These are phyloP conservation scores for Rostrohypoxylon terebratum DNA, from an alignment of 495 filamentous ascomycete genomes.

Conservation along the genomic window DNA sequence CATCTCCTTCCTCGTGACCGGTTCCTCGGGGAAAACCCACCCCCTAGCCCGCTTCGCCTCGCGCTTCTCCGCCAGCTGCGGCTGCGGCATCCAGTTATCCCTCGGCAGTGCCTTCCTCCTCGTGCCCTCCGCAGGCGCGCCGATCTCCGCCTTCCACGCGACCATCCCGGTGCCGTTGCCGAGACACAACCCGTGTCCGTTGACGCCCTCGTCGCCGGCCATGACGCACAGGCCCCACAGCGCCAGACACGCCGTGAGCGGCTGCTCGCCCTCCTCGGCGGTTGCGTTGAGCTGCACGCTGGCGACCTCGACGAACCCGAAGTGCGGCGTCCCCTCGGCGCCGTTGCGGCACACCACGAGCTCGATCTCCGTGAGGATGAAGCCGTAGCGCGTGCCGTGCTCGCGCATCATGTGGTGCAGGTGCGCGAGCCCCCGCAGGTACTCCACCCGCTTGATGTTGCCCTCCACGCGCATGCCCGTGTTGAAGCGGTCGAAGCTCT, in stretches of 20 bases:
- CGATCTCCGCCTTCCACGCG: slow-evolving; percentile 80
- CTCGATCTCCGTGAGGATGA: slow-evolving; percentile 95
- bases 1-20: slow-evolving; percentile 66
- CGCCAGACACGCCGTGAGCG: slow-evolving; percentile 67
- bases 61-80: slow-evolving; percentile 82
- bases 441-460: slow-evolving; percentile 82
- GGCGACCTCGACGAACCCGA: slow-evolving; percentile 84
- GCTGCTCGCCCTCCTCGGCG: slow-evolving; percentile 52
- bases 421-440: slow-evolving; percentile 84
- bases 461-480: slow-evolving; percentile 88
- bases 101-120: slow-evolving; percentile 75
- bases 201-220: slow-evolving; percentile 70
- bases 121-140: slow-evolving; percentile 80
- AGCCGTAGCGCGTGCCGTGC: slow-evolving; percentile 90
- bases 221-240: slow-evolving; percentile 77
- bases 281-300: slow-evolving; percentile 65
- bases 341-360: slow-evolving; percentile 88
- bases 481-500: slow-evolving; percentile 92
- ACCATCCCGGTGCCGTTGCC: slow-evolving; percentile 73
- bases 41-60: slow-evolving; percentile 84
- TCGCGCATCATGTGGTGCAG: slow-evolving; percentile 91
- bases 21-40: slow-evolving; percentile 86
- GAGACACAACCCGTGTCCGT: slow-evolving; percentile 19
- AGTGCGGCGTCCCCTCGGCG: slow-evolving; percentile 78
- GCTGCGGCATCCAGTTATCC: slow-evolving; percentile 89